A percentile compares a stretch with the other conserved stretches of the same genome.
These are phyloP conservation scores for Pyracantha coccinea DNA, from an alignment of 331 rosid species.

Conservation along the genomic window DNA sequence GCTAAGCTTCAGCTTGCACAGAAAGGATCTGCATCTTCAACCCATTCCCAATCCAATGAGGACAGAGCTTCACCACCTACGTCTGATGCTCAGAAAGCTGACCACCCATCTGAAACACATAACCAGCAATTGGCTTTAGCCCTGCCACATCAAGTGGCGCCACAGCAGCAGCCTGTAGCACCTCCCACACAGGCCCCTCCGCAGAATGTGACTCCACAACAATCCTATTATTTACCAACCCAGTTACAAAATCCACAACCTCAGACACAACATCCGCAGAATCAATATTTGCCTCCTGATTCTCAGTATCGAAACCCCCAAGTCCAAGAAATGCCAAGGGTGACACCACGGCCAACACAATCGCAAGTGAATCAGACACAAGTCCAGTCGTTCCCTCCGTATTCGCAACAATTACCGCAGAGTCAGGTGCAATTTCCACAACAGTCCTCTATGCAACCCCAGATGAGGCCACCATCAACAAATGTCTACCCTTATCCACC, in stretches of 20 bases:
- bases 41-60: slow-evolving; percentile 58
- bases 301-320: slow-evolving; percentile 64
- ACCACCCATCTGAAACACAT: slow-evolving; percentile 51
- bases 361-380: slow-evolving; percentile 54
- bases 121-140: slow-evolving; percentile 93
- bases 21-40: slow-evolving; percentile 70
- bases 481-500: slow-evolving; percentile 57
- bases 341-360: slow-evolving; percentile 45
- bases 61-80: slow-evolving; percentile 49
- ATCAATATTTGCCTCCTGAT: slow-evolving; percentile 62
- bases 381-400: slow-evolving; percentile 66
- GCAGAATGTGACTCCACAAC: slow-evolving; percentile 52
- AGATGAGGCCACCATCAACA: slow-evolving; percentile 52
- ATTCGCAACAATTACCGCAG: slow-evolving; percentile 47
- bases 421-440: slow-evolving; percentile 53
- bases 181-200: slow-evolving; percentile 48
- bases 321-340: slow-evolving; percentile 51
- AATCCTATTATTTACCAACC: slow-evolving; percentile 61
- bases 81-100: slow-evolving; percentile 49
- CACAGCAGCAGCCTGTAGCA: slow-evolving; percentile 50
- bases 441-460: slow-evolving; percentile 61
- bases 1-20: slow-evolving; percentile 90
- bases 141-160: slow-evolving; percentile 66
- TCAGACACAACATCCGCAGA: slow-evolving; percentile 52
- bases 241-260: slow-evolving; percentile 40